Evolutionary conservation across 495 filamentous ascomycete species (phyloP).

Genomic region (Immersiella caudata): DNA sequence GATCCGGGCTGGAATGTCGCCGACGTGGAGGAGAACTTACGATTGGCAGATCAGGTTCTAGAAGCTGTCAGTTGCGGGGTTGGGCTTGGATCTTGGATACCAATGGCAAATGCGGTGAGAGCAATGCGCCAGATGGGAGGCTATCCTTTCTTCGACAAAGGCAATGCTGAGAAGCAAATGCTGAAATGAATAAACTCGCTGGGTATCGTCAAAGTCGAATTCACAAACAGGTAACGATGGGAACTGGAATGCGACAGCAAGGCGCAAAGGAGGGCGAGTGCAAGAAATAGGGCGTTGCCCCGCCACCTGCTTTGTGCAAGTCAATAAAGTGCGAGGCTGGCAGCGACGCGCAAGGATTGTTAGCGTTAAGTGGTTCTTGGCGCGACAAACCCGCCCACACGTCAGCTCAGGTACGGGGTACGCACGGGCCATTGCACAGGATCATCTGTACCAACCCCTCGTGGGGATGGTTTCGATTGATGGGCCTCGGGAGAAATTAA

Average conservation of each 20-base stretch:
- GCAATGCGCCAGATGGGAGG: neutral
- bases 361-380: conserved; percentile 16
- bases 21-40: conserved; percentile 4
- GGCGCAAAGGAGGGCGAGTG: neutral
- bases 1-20: neutral
- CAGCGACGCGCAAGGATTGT: conserved; percentile 15
- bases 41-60: conserved; percentile 5
- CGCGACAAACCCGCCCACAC: conserved; percentile 10
- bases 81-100: neutral
- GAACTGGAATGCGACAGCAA: neutral
- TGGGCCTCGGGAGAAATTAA: too few relatives aligned
- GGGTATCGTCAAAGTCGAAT: neutral
- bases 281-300: conserved; percentile 29
- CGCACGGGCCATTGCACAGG: conserved; percentile 1
- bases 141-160: neutral
- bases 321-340: conserved; percentile 32
- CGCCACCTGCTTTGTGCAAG: conserved; percentile 28
- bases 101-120: neutral
- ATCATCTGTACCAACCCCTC: neutral
- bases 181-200: neutral
- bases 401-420: conserved; percentile 5
- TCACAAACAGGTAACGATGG: neutral
- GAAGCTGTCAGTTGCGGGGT: conserved; percentile 14
- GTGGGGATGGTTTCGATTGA: too few relatives aligned
- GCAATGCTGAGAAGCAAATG: neutral